Evolutionary conservation across 805 yeast species (phyloP).

Genomic region (Isabelozyma gotoi): DNA sequence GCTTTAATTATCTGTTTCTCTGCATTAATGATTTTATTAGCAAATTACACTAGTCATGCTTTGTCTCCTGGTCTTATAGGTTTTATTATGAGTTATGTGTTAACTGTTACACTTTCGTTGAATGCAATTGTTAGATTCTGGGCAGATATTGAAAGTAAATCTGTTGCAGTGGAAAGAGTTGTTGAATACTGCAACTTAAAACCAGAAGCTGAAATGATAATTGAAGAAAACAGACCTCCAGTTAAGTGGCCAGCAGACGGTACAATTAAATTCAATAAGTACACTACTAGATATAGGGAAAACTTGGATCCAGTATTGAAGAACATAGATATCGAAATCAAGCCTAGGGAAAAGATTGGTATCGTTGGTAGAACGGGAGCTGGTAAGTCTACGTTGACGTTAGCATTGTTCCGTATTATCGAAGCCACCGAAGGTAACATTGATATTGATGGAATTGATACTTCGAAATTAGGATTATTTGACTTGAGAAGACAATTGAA

Average conservation of each 20-base stretch:
- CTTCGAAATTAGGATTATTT: conserved; percentile 65
- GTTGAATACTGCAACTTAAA: conserved; percentile 35
- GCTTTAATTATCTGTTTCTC: conserved; percentile 29
- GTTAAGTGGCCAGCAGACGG: conserved; percentile 74
- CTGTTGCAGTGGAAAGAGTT: conserved; percentile 36
- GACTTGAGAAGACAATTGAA: conserved; percentile 78
- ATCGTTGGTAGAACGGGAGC: conserved; percentile 98
- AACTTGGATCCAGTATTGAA: conserved; percentile 79
- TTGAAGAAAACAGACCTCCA: conserved; percentile 35
- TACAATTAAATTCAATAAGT: conserved; percentile 61
- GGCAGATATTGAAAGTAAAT: conserved; percentile 34
- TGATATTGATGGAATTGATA: conserved; percentile 67
- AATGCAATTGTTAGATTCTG: conserved; percentile 31
- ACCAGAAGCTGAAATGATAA: conserved; percentile 46
- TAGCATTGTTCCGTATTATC: conserved; percentile 82
- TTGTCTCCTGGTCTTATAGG: conserved; percentile 36
- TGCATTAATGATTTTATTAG: conserved; percentile 24
- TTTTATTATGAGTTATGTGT: conserved; percentile 35
- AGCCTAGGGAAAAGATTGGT: conserved; percentile 83
- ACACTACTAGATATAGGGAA: conserved; percentile 81
- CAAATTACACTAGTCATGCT: conserved; percentile 19
- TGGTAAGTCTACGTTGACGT: conserved; percentile 83
- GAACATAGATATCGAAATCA: conserved; percentile 60
- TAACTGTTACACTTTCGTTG: conserved; percentile 29
- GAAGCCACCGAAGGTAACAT: conserved; percentile 74